These are phyloP conservation scores for Aspergillus saccharolyticus DNA, from an alignment of 495 filamentous ascomycete genomes.

Conservation along the genomic window DNA sequence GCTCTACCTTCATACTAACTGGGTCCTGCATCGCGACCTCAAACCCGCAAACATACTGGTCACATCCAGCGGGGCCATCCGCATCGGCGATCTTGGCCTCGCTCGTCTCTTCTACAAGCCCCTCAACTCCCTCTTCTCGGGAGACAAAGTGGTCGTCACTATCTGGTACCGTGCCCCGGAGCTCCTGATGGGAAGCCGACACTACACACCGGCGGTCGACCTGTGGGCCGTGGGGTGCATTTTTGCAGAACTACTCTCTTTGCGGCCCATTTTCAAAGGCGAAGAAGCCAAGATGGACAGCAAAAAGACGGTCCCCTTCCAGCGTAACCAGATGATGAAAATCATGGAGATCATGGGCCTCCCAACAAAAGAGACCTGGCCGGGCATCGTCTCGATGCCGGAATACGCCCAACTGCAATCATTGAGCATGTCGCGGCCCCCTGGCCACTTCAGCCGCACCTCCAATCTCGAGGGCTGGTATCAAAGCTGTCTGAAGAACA, in stretches of 20 bases:
- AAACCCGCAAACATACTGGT: constrained; percentile 99
- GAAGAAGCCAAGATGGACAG: constrained; percentile 98
- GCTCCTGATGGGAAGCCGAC: constrained; percentile 79
- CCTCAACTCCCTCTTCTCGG: constrained; percentile 79
- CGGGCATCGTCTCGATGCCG: constrained; percentile 69
- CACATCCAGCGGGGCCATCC: constrained; percentile 80
- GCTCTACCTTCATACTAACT: constrained; percentile 92
- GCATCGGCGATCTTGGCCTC: constrained; percentile 89
- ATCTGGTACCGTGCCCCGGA: constrained; percentile 99
- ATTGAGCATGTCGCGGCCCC: constrained; percentile 46
- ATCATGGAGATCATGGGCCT: constrained; percentile 93
- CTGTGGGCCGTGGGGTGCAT: constrained; percentile 98
- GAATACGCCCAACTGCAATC: constrained; percentile 74
- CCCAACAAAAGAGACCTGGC: constrained; percentile 87
- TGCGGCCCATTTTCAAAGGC: constrained; percentile 96
- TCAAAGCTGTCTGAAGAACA: constrained; percentile 53
- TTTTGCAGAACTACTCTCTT: constrained; percentile 85
- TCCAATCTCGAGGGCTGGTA: constrained; percentile 64
- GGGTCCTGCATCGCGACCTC: constrained; percentile 94
- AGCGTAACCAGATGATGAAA: constrained; percentile 97
- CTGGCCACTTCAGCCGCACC: constrained; percentile 36
- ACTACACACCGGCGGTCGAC: constrained; percentile 96
- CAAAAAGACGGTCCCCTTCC: constrained; percentile 95
- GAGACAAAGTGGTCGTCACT: constrained; percentile 97
- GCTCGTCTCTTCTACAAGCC: constrained; percentile 93